phyloP scores from a whole-genome alignment of 768 basidiomycete species.

The Collybia mongolica region DNA sequence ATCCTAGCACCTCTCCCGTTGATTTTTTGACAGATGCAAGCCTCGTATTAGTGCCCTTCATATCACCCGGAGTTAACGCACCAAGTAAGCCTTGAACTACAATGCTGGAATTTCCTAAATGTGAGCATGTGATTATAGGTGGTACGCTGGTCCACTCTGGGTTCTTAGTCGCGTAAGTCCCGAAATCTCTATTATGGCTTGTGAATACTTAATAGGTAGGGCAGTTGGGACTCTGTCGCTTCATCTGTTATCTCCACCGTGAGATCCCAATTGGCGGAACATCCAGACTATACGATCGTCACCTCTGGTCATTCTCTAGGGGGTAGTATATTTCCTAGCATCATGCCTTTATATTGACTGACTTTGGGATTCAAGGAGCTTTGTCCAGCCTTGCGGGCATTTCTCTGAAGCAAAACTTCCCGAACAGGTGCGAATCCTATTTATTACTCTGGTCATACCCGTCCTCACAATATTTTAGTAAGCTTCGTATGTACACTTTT shows the following conservation, averaged over 20 bases:
- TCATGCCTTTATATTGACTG: no score
- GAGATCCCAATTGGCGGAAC: conserved; percentile 22
- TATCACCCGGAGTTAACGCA: conserved; percentile 20
- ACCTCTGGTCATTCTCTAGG: conserved; percentile 41
- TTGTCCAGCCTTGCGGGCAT: conserved; percentile 36
- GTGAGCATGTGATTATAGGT: conserved; percentile 6
- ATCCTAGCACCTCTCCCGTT: conserved; percentile 12
- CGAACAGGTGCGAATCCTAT: conserved; percentile 12
- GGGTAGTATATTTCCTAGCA: conserved; percentile 14
- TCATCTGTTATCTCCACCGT: conserved; percentile 25
- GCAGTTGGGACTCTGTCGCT: conserved; percentile 31
- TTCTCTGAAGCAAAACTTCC: conserved; percentile 27
- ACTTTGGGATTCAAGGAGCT: conserved; percentile 8
- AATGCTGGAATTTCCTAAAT: background rate
- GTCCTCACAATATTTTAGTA: background rate
- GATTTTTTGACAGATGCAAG: conserved; percentile 19
- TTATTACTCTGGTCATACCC: background rate
- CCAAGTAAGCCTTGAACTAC: conserved; percentile 14
- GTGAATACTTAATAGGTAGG: background rate
- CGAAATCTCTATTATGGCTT: background rate
- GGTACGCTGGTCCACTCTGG: conserved; percentile 32
- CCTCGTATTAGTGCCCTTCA: conserved; percentile 18
- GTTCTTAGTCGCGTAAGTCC: conserved; percentile 31
- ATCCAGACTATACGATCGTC: conserved; percentile 33
- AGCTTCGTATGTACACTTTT: conserved; percentile 16